These are phyloP conservation scores for Pulicaria dysenterica DNA, from an alignment of 129 eudicot genomes.

Conservation along the genomic window DNA sequence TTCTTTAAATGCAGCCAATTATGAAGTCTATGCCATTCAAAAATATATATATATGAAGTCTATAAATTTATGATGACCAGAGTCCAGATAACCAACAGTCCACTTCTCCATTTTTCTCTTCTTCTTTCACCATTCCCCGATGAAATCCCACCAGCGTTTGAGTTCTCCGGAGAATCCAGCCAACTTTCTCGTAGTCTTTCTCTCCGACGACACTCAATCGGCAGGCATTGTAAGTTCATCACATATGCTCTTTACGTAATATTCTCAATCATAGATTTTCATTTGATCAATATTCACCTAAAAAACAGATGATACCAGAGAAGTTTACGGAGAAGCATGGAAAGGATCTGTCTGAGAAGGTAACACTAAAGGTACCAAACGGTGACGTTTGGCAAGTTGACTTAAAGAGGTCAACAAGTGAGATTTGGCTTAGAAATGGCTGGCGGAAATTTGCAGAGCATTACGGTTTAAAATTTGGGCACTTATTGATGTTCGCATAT, in stretches of 20 bases:
- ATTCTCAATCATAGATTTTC: not conserved
- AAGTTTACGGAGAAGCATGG: constrained; percentile 38
- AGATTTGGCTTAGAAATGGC: constrained; percentile 33
- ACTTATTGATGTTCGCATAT: constrained; percentile 31
- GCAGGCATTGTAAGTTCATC: constrained; percentile 33
- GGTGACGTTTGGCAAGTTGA: constrained; percentile 30
- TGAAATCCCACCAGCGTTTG: constrained; percentile 20
- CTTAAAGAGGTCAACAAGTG: constrained; percentile 17
- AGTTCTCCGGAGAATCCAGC: constrained; percentile 26
- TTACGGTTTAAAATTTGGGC: constrained; percentile 18
- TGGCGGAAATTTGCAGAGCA: constrained; percentile 30
- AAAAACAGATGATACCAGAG: constrained; percentile 30
- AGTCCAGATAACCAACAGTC: not conserved
- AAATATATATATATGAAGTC: too few relatives aligned
- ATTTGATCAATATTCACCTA: not conserved
- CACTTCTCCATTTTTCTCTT: not conserved
- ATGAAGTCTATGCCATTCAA: too few relatives aligned
- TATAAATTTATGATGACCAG: not conserved
- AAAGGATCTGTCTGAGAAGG: constrained; percentile 21
- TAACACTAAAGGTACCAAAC: constrained; percentile 27
- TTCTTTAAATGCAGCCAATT: too few relatives aligned
- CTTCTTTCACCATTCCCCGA: not conserved
- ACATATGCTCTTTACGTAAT: not conserved
- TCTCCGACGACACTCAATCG: constrained; percentile 18
- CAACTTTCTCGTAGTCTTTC: constrained; percentile 32